A percentile compares a stretch with the other conserved stretches of the same genome.
phyloP scores from a whole-genome alignment of 305 asterid genomes.

The Euphrasia arctica region DNA sequence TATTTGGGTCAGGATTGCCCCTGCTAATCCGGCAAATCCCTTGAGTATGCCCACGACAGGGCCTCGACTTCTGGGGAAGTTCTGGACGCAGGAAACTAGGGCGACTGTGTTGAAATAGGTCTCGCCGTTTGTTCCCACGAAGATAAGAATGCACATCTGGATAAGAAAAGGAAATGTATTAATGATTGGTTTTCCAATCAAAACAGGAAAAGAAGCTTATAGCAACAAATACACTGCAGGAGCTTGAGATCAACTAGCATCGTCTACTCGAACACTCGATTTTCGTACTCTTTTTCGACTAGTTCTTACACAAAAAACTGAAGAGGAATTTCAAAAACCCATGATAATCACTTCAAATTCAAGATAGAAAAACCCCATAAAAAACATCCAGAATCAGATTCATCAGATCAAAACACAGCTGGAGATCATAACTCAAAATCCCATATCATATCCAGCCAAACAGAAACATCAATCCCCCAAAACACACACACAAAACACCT shows the following conservation, averaged over 20 bases:
- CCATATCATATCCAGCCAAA: slow-evolving; percentile 6
- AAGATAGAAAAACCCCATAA: background rate
- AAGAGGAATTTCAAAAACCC: background rate
- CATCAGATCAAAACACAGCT: background rate
- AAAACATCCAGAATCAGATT: background rate
- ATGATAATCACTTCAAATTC: background rate
- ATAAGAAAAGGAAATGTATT: background rate
- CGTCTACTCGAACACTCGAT: background rate
- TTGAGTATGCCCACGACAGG: slow-evolving; percentile 91
- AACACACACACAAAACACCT: background rate
- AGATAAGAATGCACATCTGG: slow-evolving; percentile 88
- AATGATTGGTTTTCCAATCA: background rate
- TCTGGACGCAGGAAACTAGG: slow-evolving; percentile 81
- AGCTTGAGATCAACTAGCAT: background rate
- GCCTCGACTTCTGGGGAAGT: slow-evolving; percentile 89
- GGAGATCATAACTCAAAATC: slow-evolving; percentile 6
- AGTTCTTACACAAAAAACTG: slow-evolving; percentile 4
- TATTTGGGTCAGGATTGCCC: slow-evolving; percentile 84
- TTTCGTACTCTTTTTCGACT: background rate
- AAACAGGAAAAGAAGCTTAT: background rate
- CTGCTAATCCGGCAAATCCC: slow-evolving; percentile 88
- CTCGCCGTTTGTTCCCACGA: slow-evolving; percentile 89
- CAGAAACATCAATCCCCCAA: background rate
- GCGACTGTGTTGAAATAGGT: slow-evolving; percentile 94
- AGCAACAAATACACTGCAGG: background rate